A percentile compares a stretch with the other conserved stretches of the same genome.
Conservation (phyloP, 192 early-diverging fungal species). For the Coemansia sp. region DNA sequence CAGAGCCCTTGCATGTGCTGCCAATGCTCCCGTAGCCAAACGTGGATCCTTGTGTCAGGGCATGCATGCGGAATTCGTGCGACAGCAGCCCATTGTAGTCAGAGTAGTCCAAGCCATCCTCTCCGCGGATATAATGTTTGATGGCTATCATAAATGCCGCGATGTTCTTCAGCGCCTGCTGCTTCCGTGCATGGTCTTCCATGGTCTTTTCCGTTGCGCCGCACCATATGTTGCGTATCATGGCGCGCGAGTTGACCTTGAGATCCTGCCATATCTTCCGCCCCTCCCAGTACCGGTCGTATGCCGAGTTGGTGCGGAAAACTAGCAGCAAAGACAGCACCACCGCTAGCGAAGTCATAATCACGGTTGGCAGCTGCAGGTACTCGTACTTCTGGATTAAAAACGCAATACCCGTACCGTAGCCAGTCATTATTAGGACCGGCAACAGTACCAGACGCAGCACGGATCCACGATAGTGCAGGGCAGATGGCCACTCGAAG, state of each 20-base stretch:
- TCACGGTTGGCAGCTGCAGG: constrained; percentile 28
- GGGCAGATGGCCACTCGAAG: constrained; percentile 37
- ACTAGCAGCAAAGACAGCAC: constrained; percentile 58
- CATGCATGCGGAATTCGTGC: constrained; percentile 46
- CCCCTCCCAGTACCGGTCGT: constrained; percentile 86
- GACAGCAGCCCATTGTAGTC: constrained; percentile 66
- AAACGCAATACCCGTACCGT: constrained; percentile 49
- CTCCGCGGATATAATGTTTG: constrained; percentile 82
- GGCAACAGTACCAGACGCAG: constrained; percentile 40
- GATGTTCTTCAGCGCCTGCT: constrained; percentile 76
- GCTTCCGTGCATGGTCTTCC: constrained; percentile 52
- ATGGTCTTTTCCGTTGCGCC: constrained; percentile 54
- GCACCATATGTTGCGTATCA: constrained; percentile 78
- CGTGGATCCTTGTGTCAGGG: constrained; percentile 21
- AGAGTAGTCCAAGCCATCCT: constrained; percentile 62
- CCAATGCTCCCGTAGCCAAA: constrained; percentile 38
- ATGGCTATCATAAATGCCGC: constrained; percentile 74
- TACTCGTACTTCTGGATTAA: constrained; percentile 32
- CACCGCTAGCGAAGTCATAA: constrained; percentile 53
- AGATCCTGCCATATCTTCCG: constrained; percentile 77
- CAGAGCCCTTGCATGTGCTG: not conserved
- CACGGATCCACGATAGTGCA: constrained; percentile 52
- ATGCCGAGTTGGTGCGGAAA: constrained; percentile 60
- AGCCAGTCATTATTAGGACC: constrained; percentile 43
- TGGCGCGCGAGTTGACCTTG: constrained; percentile 66